Evolutionary conservation across 768 basidiomycete genomes (phyloP).

Genomic region (Lepiota brunneoincarnata): DNA sequence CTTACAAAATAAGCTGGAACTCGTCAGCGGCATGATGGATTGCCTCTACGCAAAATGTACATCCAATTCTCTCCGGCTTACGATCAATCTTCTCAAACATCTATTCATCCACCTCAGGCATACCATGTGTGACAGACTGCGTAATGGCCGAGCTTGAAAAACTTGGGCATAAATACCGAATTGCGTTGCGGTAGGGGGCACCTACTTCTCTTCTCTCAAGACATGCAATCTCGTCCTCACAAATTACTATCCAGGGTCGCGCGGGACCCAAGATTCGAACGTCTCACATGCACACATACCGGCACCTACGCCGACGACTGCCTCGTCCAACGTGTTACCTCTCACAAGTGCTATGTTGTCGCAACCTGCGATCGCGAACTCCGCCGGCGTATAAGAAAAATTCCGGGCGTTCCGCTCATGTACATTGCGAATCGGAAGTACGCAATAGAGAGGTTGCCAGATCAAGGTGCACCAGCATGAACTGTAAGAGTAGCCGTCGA

Average conservation of each 20-base stretch:
- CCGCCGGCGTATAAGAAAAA: conserved; percentile 85
- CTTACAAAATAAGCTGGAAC: conserved; percentile 95
- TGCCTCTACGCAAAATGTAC: conserved; percentile 96
- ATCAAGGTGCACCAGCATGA: conserved; percentile 81
- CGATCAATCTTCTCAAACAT: conserved; percentile 5
- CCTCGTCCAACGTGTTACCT: conserved; percentile 90
- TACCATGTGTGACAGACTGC: conserved; percentile 98
- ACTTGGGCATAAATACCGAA: conserved; percentile 90
- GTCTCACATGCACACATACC: conserved; percentile 85
- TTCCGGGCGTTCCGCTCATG: conserved; percentile 94
- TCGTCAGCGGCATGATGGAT: conserved; percentile 99
- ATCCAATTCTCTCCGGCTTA: conserved; percentile 3
- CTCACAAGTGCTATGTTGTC: conserved; percentile 95
- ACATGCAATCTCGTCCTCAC: conserved; percentile 10
- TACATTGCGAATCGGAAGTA: conserved; percentile 92
- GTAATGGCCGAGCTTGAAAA: conserved; percentile 99
- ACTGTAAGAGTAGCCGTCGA: background rate
- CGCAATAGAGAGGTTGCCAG: conserved; percentile 92
- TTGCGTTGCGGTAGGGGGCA: conserved; percentile 82
- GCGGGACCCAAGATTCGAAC: conserved; percentile 95
- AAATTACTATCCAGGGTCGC: conserved; percentile 75
- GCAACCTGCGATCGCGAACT: conserved; percentile 98
- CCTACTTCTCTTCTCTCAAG: background rate
- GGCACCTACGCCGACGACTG: conserved; percentile 99
- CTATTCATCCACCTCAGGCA: conserved; percentile 52